Evolutionary conservation across 805 yeast genomes (phyloP).

Genomic region (Candida sithepensis): DNA sequence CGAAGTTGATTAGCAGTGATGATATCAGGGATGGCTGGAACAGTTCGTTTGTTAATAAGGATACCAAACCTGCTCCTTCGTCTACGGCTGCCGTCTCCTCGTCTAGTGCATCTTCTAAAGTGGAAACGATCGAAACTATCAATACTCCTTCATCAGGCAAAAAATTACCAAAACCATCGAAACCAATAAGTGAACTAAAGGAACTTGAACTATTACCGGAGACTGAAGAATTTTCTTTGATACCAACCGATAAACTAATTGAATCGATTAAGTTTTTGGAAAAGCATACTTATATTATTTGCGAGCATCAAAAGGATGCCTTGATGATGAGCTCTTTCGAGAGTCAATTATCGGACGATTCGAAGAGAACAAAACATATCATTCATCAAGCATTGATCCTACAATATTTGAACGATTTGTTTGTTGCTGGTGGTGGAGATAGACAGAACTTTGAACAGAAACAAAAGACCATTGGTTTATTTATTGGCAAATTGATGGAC

Average conservation of each 20-base stretch:
- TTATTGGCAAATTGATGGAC: conserved; percentile 61
- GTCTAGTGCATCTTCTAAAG: conserved; percentile 21
- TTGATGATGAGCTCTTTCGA: conserved; percentile 92
- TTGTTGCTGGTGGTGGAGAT: conserved; percentile 24
- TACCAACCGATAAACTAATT: conserved; percentile 46
- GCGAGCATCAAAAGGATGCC: conserved; percentile 85
- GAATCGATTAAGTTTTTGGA: conserved; percentile 50
- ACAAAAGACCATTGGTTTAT: conserved; percentile 50
- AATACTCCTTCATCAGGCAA: conserved; percentile 23
- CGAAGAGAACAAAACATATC: conserved; percentile 52
- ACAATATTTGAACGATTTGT: conserved; percentile 49
- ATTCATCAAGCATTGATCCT: conserved; percentile 77
- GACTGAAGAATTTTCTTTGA: conserved; percentile 61
- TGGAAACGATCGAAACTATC: conserved; percentile 22
- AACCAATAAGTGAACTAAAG: conserved; percentile 36
- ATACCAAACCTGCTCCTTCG: conserved; percentile 21
- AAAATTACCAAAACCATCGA: conserved; percentile 24
- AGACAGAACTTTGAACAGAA: conserved; percentile 19
- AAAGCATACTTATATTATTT: conserved; percentile 64
- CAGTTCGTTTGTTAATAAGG: conserved; percentile 63
- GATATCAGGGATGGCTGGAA: conserved; percentile 93
- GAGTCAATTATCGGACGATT: conserved; percentile 61
- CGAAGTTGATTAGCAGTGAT: conserved; percentile 76
- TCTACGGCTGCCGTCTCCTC: no score
- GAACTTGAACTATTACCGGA: conserved; percentile 56